Conservation (phyloP, 805 yeast species). For the Saccharomycopsis babjevae region DNA sequence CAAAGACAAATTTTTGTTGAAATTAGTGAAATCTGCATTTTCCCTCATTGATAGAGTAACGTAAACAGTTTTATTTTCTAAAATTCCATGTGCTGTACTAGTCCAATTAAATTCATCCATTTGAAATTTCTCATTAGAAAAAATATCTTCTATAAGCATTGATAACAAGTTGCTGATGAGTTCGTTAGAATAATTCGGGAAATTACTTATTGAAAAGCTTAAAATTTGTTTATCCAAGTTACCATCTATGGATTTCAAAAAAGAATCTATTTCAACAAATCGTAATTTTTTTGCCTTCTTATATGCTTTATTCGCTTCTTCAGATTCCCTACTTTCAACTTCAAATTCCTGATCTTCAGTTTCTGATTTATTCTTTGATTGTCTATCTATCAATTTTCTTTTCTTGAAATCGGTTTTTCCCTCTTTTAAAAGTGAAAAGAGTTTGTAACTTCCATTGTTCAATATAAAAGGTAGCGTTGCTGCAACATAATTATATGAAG, state of each 20-base stretch:
- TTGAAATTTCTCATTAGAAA: background rate
- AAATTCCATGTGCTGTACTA: background rate
- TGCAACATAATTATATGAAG: slow-evolving; percentile 2
- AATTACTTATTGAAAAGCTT: slow-evolving; percentile 4
- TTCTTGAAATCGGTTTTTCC: slow-evolving; percentile 6
- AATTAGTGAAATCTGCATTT: background rate
- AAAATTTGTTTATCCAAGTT: slow-evolving; percentile 11
- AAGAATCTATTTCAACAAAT: slow-evolving; percentile 4
- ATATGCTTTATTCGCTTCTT: background rate
- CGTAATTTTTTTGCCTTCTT: background rate
- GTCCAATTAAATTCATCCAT: background rate
- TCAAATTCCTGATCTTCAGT: background rate
- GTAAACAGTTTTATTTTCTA: background rate
- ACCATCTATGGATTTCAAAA: background rate
- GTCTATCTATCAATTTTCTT: slow-evolving; percentile 5
- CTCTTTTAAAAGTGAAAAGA: background rate
- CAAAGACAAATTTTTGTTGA: background rate
- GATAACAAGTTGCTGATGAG: background rate
- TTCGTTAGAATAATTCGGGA: slow-evolving; percentile 10
- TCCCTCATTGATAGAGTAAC: background rate
- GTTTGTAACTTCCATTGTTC: background rate
- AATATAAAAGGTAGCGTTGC: slow-evolving; percentile 10
- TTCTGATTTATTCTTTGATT: background rate
- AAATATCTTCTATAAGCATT: background rate
- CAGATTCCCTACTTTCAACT: background rate